Base-by-base conservation (phyloP, 805 yeast genomes). In the Candida montana region DNA sequence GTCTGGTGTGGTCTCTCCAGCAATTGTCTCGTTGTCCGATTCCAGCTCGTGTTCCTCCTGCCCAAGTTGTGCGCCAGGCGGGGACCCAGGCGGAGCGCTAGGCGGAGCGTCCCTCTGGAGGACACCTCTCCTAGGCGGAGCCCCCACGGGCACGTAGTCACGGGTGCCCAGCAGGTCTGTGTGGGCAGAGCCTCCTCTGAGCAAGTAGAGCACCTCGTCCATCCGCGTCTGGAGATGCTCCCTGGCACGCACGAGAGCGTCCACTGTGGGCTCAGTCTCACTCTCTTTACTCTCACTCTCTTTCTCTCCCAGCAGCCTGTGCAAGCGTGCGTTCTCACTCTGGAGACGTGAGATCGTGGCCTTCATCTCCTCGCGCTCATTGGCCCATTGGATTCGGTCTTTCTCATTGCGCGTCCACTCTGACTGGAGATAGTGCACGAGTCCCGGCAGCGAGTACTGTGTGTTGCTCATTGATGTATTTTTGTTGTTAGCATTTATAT, bases 351-450 rank as follows among this genome's bases (percentile, higher is more conserved):
- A 69, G 35, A 78, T 72, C 26, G 63, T 56, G 23, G 69, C 64
- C 57, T 69, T 74, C 81, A 79, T 74, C 51, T 79, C 83, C 16
- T 79, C 76, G 29, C 72, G 64, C 53, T 79, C 83, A 39, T 77
- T 61, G 44, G 74, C 79, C 80, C 81, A 78, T 33, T 72, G 72
- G 40, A 79, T 74, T 38, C 80, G 63, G 49, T 75, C 78, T 41
- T 77, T 71, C 54, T 79, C 84, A 55, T 74, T 75, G 44, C 69
- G 71, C 40, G 79, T 77, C 71, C 79, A 78, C 50, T 79, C 83
- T 19, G 73, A 63, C 54, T 79, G 84, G 52, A 79, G 65, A 47
- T 74, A 79, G 52, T 76, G 74, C 77, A 79, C 76, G 26, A 79
- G 79, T 38, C 84, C 83, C 33, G 58, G 55, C 3, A 51, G 49